Evolutionary conservation across 495 filamentous ascomycete species (phyloP), one percentile per base, ranked within the genome.

Genomic region (Hyaloscypha variabilis): DNA sequence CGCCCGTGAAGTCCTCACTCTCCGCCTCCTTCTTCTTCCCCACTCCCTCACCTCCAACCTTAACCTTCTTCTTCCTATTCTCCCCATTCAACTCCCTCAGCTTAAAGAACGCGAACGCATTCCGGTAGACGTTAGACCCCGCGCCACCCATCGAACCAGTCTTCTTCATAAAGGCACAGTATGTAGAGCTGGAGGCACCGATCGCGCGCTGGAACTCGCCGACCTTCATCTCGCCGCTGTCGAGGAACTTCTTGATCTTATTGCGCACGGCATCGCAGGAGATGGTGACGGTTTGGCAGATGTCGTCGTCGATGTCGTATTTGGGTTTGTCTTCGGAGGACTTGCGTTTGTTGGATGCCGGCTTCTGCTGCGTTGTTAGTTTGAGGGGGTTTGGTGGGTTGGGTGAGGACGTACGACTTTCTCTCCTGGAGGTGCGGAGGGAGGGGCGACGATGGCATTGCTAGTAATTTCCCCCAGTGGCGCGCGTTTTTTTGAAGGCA

Each of bases 211-310:
- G 69, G 64, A 85, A 83, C 36, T 79, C 79, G 17, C 76, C 72
- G 63, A 79, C 77, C 59, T 78, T 83, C 76, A 81, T 82, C 58
- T 77, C 77, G 53, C 79, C 78, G 6, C 74, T 67, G 34, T 80
- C 77, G 65, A 83, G 69, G 53, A 79, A 72, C 55, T 67, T 68
- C 53, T 75, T 75, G 69, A 84, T 82, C 63, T 76, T 78, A 57
- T 73, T 74, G 8, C 82, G 78, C 46, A 83, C 73, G 13, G 72
- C 71, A 42, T 77, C 71, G 70, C 76, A 79, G 57, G 64, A 60
- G 0, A 75, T 71, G 34, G 74, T 62, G 6, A 74, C 55, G 2
- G 67, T 67, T 14, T 70, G 65, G 30, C 71, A 54, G 14, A 73
- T 60, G 46, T 69, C 68, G 25, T 67, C 57, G 23, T 62, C 46